Conservation (phyloP, 768 basidiomycete genomes). For the Gymnopilus dilepis region DNA sequence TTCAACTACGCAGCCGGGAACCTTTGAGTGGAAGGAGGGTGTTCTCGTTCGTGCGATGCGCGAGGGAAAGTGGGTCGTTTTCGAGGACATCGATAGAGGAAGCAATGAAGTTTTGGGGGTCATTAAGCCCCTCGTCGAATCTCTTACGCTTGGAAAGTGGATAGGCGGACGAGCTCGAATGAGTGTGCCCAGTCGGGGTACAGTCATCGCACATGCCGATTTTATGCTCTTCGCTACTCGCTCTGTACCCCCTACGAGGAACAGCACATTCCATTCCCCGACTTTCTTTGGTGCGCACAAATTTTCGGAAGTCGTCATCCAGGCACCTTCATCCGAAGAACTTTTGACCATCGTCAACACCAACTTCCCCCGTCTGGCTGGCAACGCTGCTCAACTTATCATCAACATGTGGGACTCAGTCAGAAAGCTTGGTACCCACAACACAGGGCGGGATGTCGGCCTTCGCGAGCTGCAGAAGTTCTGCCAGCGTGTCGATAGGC, state of each 20-base stretch:
- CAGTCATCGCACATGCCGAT: slow-evolving; percentile 73
- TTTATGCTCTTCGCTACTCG: slow-evolving; percentile 93
- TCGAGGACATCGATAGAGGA: slow-evolving; percentile 92
- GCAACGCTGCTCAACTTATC: slow-evolving; percentile 50
- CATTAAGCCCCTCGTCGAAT: slow-evolving; percentile 85
- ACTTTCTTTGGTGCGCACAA: slow-evolving; percentile 88
- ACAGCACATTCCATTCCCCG: slow-evolving; percentile 56
- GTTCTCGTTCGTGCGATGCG: slow-evolving; percentile 88
- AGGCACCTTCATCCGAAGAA: slow-evolving; percentile 68
- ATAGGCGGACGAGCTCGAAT: slow-evolving; percentile 75
- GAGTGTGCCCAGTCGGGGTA: slow-evolving; percentile 75
- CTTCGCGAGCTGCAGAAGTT: slow-evolving; percentile 85
- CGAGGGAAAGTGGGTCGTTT: slow-evolving; percentile 90
- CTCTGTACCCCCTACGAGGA: slow-evolving; percentile 57
- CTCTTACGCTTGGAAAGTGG: slow-evolving; percentile 68
- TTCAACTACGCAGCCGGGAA: slow-evolving; percentile 80
- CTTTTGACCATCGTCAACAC: slow-evolving; percentile 70
- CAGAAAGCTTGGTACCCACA: slow-evolving; percentile 51
- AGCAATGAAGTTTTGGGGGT: slow-evolving; percentile 89
- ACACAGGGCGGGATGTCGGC: slow-evolving; percentile 67
- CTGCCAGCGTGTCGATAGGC: slow-evolving; percentile 70
- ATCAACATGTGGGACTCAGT: slow-evolving; percentile 76
- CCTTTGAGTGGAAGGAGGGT: slow-evolving; percentile 97
- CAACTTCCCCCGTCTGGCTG: slow-evolving; percentile 68
- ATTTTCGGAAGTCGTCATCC: slow-evolving; percentile 72